phyloP scores from a whole-genome alignment of 225 moss, liverwort and hornwort genomes.

The Asterella californica region DNA sequence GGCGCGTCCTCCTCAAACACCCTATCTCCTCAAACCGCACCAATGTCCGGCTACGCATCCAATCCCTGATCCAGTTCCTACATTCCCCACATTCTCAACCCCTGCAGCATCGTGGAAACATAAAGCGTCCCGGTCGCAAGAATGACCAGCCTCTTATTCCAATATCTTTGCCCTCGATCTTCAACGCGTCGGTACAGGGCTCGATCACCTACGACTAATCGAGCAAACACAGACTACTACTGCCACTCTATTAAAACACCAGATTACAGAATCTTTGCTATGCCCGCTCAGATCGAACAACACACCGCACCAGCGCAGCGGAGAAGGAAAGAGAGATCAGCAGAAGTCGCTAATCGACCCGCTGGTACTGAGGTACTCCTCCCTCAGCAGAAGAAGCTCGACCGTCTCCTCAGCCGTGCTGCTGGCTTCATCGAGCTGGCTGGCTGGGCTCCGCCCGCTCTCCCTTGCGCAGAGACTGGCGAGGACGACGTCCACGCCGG shows the following conservation, averaged over 20 bases:
- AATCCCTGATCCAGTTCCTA: constrained; percentile 2
- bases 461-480: background rate
- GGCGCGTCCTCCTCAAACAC: background rate
- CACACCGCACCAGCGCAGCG: background rate
- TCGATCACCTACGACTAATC: background rate
- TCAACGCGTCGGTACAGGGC: constrained; percentile 4
- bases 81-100: constrained; percentile 7
- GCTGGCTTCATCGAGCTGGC: background rate
- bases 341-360: background rate
- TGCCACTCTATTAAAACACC: background rate
- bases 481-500: background rate
- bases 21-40: background rate
- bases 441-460: background rate
- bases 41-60: background rate
- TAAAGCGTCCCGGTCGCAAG: background rate
- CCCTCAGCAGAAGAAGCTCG: background rate
- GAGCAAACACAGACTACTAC: background rate
- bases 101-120: constrained; percentile 3
- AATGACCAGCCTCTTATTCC: background rate
- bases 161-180: background rate
- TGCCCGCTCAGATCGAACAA: background rate
- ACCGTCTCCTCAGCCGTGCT: background rate
- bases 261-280: background rate
- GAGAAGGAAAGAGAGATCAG: background rate
- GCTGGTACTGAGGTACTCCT: background rate